Evolutionary conservation across 169 alveolate species (phyloP).

Genomic region (Plasmodium adleri): DNA sequence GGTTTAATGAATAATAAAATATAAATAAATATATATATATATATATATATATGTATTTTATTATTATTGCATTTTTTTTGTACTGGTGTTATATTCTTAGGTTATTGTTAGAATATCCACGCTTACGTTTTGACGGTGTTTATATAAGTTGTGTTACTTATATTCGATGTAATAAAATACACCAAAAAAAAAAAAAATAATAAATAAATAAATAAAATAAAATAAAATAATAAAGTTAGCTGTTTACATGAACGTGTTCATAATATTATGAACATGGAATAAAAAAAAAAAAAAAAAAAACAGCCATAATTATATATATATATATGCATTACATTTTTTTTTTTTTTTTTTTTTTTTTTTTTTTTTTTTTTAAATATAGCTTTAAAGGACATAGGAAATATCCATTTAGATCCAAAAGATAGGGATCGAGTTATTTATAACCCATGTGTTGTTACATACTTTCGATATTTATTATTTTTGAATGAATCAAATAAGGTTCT

Average conservation of each 20-base stretch:
- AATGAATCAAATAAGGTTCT: constrained; percentile 57
- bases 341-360: background rate
- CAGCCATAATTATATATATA: constrained; percentile 6
- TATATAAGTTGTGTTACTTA: constrained; percentile 68
- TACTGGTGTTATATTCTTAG: background rate
- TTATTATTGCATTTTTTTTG: background rate
- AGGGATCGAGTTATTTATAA: constrained; percentile 60
- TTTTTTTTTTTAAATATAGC: background rate
- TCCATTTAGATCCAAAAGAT: constrained; percentile 69
- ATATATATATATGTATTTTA: no score
- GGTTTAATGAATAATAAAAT: constrained; percentile 9
- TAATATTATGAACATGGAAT: background rate
- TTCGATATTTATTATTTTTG: constrained; percentile 49
- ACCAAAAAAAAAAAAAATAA: background rate
- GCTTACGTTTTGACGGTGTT: constrained; percentile 61
- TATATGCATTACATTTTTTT: background rate
- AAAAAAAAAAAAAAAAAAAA: background rate
- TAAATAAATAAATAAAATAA: background rate
- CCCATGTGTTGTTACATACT: constrained; percentile 65
- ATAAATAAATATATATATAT: no score
- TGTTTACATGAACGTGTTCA: background rate
- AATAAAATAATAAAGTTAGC: background rate
- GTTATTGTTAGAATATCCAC: constrained; percentile 58
- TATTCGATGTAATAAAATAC: constrained; percentile 38
- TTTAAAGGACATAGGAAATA: constrained; percentile 61